phyloP scores from a whole-genome alignment of 495 filamentous ascomycete species.

The Daldinia vernicosa region DNA sequence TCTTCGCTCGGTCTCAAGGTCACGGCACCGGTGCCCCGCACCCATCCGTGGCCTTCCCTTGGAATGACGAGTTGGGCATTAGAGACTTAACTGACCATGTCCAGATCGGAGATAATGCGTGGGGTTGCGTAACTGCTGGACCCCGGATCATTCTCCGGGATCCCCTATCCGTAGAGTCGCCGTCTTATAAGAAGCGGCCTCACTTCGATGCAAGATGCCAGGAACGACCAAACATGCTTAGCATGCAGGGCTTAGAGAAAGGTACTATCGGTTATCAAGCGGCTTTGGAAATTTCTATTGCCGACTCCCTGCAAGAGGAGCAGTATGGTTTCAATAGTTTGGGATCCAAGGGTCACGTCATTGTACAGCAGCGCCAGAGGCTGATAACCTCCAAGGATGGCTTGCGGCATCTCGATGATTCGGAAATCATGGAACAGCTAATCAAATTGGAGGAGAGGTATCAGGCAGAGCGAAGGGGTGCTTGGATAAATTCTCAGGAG shows the following conservation, averaged over 20 bases:
- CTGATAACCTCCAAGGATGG: constrained; percentile 60
- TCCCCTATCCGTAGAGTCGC: constrained; percentile 50
- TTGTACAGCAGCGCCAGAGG: constrained; percentile 59
- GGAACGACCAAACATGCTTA: constrained; percentile 78
- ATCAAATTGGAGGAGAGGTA: constrained; percentile 60
- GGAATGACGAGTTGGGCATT: constrained; percentile 70
- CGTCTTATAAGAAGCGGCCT: constrained; percentile 55
- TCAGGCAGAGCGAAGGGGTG: constrained; percentile 48
- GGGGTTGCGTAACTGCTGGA: constrained; percentile 60
- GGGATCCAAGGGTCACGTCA: constrained; percentile 51
- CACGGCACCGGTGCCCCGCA: constrained; percentile 64
- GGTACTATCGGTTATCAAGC: constrained; percentile 80
- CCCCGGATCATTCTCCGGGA: constrained; percentile 60
- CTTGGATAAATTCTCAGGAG: constrained; percentile 51
- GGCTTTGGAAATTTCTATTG: constrained; percentile 72
- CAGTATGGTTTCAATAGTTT: constrained; percentile 59
- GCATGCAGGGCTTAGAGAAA: constrained; percentile 74
- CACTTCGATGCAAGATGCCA: constrained; percentile 66
- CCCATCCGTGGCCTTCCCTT: constrained; percentile 74
- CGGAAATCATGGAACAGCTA: constrained; percentile 60
- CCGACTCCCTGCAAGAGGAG: constrained; percentile 66
- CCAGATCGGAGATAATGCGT: constrained; percentile 64
- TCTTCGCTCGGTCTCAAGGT: constrained; percentile 66
- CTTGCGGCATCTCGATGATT: constrained; percentile 62
- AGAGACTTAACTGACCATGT: constrained; percentile 70